A percentile compares a stretch with the other conserved stretches of the same genome.
Conservation (phyloP, 2,329 filamentous ascomycete genomes). For the Dryadomyces sulphureus region DNA sequence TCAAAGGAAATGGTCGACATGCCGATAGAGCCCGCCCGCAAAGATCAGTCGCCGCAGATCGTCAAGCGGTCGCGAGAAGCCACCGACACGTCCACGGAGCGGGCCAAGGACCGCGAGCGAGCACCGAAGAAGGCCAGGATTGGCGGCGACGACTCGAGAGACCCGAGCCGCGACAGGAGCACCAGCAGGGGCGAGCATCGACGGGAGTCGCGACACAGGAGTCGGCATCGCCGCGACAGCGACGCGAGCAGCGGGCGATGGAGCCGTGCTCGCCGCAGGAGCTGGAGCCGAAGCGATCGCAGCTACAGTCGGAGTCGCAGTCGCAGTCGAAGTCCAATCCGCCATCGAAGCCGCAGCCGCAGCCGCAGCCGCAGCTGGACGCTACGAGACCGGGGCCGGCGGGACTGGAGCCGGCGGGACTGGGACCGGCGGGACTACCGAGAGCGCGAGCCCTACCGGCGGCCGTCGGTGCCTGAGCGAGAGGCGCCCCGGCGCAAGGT, state of each 20-base stretch:
- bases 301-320: background rate
- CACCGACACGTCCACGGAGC: background rate
- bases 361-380: too few relatives aligned
- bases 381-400: background rate
- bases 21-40: too few relatives aligned
- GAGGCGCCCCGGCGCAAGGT: conserved; percentile 3
- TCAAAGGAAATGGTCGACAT: background rate
- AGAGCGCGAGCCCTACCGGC: too few relatives aligned
- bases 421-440: background rate
- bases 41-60: background rate
- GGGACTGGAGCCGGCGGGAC: background rate
- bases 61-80: conserved; percentile 1
- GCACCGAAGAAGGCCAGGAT: background rate
- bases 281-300: background rate
- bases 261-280: background rate
- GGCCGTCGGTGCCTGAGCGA: too few relatives aligned
- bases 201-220: background rate
- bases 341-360: background rate
- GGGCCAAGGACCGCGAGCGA: background rate
- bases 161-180: background rate
- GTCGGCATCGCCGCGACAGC: background rate
- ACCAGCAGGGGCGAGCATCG: background rate
- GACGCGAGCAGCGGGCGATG: background rate
- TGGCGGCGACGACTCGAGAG: background rate
- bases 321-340: background rate